Base-by-base conservation (phyloP, 2,329 filamentous ascomycete genomes). In the Colletotrichum sp. region DNA sequence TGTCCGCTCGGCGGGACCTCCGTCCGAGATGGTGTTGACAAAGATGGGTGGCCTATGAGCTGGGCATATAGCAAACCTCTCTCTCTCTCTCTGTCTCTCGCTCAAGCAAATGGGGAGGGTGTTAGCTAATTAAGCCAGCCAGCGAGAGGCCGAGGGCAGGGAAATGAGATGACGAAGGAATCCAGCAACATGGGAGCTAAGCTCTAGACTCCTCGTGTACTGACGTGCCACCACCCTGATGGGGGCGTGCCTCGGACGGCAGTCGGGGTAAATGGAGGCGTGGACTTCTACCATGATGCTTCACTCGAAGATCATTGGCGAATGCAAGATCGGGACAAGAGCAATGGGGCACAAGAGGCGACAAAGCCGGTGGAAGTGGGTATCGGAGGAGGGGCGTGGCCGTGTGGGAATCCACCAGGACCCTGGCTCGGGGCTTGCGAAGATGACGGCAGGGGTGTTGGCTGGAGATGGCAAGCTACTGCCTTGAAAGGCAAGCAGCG, bases 401-500 rank as follows among this genome's bases (percentile, higher is more conserved):
- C 44, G 44, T 74, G 73, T 64, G 30, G 26, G 26, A 52, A 30
- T 16, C 55, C 75, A 62, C 52, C 30, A 32, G 28, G n/a, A 63
- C 66, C 71, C 67, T 57, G 30, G 52, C 52, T 57, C 36, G 44
- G 18, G 39, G 39, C 52, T 24, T 63, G 75, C 75, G 59, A 39
- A 63, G 75, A 71, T 76, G 72, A 64, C 72, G 66, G 39, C 72
- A 76, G 66, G 75, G 72, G 39, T 66, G 21, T 69, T 32, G 34
- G 30, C 64, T 26, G 18, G 55, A 36, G 26, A 65, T 65, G 65
- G 59, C 34, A 65, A 69, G 65, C 70, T 67, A 57, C 30, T 74
- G 49, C 36, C 65, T 74, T 39, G 21, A 59, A 69, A 69, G 74
- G 70, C 57, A 69, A 65, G 64, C 28, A 36, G 49, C 24, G 24